A percentile compares a stretch with the other conserved stretches of the same genome.
phyloP scores from a whole-genome alignment of 495 filamentous ascomycete species.

The Sordaria brevicollis region DNA sequence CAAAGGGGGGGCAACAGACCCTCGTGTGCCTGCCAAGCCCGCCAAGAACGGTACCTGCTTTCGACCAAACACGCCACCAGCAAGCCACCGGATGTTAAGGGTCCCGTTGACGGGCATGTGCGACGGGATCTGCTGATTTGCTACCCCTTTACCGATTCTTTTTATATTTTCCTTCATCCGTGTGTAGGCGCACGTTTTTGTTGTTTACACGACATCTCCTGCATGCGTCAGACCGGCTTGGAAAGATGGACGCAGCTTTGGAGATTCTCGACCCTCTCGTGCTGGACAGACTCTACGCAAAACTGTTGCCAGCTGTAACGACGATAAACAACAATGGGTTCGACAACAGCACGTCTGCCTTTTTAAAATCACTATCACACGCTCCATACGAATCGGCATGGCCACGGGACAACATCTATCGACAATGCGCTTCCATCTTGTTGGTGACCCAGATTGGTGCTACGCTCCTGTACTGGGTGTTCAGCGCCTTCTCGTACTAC shows the following conservation, averaged over 20 bases:
- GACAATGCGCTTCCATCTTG: conserved; percentile 10
- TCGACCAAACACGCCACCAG: not conserved
- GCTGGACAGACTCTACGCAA: conserved; percentile 12
- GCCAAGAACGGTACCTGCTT: not conserved
- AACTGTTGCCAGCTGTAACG: conserved; percentile 6
- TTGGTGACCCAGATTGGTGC: conserved; percentile 13
- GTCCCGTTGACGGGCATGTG: not conserved
- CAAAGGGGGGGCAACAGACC: not conserved
- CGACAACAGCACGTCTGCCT: not conserved
- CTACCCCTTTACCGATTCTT: not conserved
- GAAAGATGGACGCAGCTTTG: conserved; percentile 8
- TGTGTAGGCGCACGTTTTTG: not conserved
- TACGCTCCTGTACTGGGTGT: conserved; percentile 8
- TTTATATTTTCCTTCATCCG: not conserved
- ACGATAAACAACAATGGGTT: not conserved
- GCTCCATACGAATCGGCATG: conserved; percentile 4
- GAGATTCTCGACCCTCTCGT: conserved; percentile 12
- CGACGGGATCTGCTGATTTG: not conserved
- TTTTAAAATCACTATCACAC: not conserved
- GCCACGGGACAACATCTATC: conserved; percentile 12
- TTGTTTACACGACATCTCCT: not conserved
- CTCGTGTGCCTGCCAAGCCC: not conserved
- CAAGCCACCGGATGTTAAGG: not conserved
- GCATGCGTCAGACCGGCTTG: not conserved
- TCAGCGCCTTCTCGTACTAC: conserved; percentile 14